Evolutionary conservation across 2,329 filamentous ascomycete genomes (phyloP).

Genomic region (Scytalidium lignicola): DNA sequence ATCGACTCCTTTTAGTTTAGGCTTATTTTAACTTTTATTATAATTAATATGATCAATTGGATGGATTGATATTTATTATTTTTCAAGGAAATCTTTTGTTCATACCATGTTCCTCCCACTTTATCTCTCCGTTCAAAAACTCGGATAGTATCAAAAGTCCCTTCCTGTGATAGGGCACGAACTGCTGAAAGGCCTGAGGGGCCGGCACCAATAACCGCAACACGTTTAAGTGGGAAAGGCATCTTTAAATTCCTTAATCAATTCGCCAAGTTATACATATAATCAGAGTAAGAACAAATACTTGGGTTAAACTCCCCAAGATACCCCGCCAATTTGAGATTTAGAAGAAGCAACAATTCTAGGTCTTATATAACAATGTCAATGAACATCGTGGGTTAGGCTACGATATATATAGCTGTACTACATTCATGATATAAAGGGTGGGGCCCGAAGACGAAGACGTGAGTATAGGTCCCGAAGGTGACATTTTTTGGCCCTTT

Average conservation of each 20-base stretch:
- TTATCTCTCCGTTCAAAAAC: constrained; percentile 55
- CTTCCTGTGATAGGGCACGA: constrained; percentile 51
- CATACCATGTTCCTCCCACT: constrained; percentile 53
- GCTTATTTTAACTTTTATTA: no score
- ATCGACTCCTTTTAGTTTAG: no score
- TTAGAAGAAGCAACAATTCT: background rate
- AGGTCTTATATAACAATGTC: background rate
- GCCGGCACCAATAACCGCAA: constrained; percentile 55
- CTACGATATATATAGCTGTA: background rate
- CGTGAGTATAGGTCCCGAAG: background rate
- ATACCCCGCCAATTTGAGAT: background rate
- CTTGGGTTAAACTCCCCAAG: no score
- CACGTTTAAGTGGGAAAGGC: constrained; percentile 19
- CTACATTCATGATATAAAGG: background rate
- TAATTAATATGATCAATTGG: no score
- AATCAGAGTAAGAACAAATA: no score
- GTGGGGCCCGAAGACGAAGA: background rate
- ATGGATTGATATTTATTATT: no score
- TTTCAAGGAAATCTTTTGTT: background rate
- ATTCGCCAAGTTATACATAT: background rate
- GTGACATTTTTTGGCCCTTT: background rate
- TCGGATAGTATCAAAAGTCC: constrained; percentile 49
- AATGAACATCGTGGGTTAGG: background rate
- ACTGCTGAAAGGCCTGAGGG: constrained; percentile 53
- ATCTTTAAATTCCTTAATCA: background rate